Base-by-base conservation (phyloP, 2,329 filamentous ascomycete genomes). In the Teratosphaeria gauchensis region DNA sequence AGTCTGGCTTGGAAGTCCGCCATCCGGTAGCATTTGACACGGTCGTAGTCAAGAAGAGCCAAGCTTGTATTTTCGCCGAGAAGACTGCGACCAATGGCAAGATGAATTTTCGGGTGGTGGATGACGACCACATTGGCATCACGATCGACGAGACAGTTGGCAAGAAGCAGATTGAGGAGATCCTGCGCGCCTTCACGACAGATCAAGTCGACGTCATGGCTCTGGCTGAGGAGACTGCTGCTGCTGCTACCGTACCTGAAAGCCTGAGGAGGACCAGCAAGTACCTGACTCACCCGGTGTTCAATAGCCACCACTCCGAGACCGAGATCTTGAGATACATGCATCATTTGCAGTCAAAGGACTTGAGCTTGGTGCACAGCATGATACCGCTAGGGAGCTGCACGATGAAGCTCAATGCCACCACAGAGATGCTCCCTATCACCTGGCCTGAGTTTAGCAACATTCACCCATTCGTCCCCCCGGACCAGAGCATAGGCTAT, bases 341-440 rank as follows among this genome's bases (percentile, higher is more conserved):
- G 67, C 82, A 92, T 71, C 90, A 96, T 71, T 80, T 97, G 4
- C 88, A 95, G 72, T 95, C 91, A 55, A 96, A 95, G 78, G 92
- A 97, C 71, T 78, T 97, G 14, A 96, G 92, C 1, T 81, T 96
- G 4, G 89, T 92, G 1, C 92, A 97, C 76, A 96, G 92, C 16
- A 97, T 97, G 92, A 97, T 97, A 61, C 91, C 92, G 2, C 83
- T 97, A 1, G 92, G 92, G 21, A 96, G 92, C 1, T 97, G 92
- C 79, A 97, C 92, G 14, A 97, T 97, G 92, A 97, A 97, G 80
- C 84, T 66, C 30, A 96, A 96, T 73, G 89, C 88, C 51, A 94
- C 92, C 2, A 89, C 89, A 0, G 90, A 96, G 77, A 96, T 97
- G 92, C 82, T 89, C 16, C 88, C 92, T 7, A 82, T 96, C 58